These are phyloP conservation scores for Geotrichum cucujoidarum DNA, from an alignment of 1,139 yeast species.

Conservation along the genomic window DNA sequence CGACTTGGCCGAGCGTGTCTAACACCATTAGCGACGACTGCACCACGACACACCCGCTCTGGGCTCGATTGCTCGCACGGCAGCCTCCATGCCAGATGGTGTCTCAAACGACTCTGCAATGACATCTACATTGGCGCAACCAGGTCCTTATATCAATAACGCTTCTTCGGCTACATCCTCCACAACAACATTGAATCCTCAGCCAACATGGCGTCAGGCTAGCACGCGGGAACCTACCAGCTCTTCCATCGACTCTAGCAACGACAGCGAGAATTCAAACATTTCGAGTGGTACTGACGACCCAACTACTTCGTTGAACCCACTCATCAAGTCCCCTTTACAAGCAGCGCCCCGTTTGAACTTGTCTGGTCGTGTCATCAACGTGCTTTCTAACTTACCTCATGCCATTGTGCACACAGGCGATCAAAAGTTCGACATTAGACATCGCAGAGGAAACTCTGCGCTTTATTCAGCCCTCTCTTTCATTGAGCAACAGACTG, in stretches of 20 bases:
- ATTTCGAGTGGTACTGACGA: background rate
- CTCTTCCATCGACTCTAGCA: background rate
- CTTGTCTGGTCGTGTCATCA: constrained; percentile 60
- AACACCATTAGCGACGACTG: background rate
- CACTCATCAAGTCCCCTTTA: constrained; percentile 15
- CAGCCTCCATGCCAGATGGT: constrained; percentile 17
- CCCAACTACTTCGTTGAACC: background rate
- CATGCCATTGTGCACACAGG: constrained; percentile 43
- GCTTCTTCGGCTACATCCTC: constrained; percentile 5
- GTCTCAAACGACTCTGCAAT: constrained; percentile 6
- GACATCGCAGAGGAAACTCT: constrained; percentile 69
- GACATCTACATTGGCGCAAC: constrained; percentile 1
- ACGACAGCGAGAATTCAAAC: background rate
- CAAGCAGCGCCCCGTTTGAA: constrained; percentile 32
- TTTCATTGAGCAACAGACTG: constrained; percentile 45
- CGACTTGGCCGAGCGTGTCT: background rate
- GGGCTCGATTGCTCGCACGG: constrained; percentile 17
- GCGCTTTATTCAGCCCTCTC: constrained; percentile 75
- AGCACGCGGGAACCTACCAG: background rate
- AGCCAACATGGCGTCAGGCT: background rate
- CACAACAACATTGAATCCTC: background rate
- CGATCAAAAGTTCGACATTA: constrained; percentile 19
- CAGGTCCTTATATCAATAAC: background rate
- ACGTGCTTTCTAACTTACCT: constrained; percentile 66
- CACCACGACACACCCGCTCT: constrained; percentile 18